These are phyloP conservation scores for Kodamaea jinghongensis DNA, from an alignment of 805 yeast genomes.

Conservation along the genomic window DNA sequence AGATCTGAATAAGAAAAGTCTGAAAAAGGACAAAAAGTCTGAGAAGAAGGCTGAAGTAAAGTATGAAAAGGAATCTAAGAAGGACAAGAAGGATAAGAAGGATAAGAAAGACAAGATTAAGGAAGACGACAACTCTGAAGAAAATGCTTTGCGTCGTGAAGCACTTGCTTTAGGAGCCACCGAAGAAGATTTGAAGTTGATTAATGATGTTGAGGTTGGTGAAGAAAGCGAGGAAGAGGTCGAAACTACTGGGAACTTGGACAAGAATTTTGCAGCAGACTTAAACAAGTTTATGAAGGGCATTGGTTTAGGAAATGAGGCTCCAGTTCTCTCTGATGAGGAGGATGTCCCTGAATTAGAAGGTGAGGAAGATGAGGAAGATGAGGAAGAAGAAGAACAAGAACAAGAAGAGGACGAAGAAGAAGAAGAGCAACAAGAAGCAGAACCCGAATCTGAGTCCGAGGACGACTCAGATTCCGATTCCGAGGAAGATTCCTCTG, in stretches of 20 bases:
- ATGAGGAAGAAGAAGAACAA: constrained; percentile 34
- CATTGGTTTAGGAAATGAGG: constrained; percentile 55
- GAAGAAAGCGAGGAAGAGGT: constrained; percentile 50
- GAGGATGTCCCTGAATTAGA: constrained; percentile 15
- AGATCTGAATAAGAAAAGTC: constrained; percentile 11
- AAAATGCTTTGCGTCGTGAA: constrained; percentile 57
- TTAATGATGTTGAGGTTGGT: constrained; percentile 54
- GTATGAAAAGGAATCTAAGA: constrained; percentile 1
- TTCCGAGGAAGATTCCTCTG: not conserved
- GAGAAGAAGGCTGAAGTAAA: constrained; percentile 6
- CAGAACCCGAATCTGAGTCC: constrained; percentile 12
- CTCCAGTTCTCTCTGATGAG: constrained; percentile 29
- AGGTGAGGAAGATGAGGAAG: constrained; percentile 24
- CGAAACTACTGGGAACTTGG: constrained; percentile 40
- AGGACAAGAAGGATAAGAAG: constrained; percentile 8
- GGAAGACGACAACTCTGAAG: not conserved
- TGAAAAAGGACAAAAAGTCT: constrained; percentile 9
- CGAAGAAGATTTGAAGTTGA: constrained; percentile 70
- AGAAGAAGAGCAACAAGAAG: constrained; percentile 13
- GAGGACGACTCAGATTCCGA: constrained; percentile 11
- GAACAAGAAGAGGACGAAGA: constrained; percentile 23
- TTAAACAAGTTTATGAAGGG: constrained; percentile 60
- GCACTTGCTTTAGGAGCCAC: constrained; percentile 83
- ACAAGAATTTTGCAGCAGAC: constrained; percentile 49
- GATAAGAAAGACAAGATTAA: constrained; percentile 4